phyloP scores from a whole-genome alignment of 257 asterid genomes.

The Salvia splendens region DNA sequence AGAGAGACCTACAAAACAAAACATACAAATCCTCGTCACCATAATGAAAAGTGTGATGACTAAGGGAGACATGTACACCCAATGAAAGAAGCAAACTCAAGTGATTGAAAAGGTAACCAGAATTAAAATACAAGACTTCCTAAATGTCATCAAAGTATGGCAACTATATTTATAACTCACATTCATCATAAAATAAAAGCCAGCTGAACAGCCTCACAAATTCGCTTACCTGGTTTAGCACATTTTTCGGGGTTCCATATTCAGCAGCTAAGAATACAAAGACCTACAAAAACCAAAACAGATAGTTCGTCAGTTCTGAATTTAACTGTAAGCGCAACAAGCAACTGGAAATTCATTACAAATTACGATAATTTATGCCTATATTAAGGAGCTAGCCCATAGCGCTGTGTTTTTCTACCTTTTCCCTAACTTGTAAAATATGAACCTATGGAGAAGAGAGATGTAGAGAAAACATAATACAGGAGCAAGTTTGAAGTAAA shows the following conservation, averaged over 20 bases:
- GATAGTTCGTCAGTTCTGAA: conserved; percentile 13
- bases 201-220: conserved; percentile 20
- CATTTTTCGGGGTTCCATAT: conserved; percentile 78
- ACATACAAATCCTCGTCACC: background rate
- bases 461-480: background rate
- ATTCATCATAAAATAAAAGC: background rate
- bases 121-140: background rate
- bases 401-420: background rate
- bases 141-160: conserved; percentile 1
- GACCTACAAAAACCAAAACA: conserved; percentile 58
- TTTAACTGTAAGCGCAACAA: conserved; percentile 12
- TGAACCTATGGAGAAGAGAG: background rate
- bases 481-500: background rate
- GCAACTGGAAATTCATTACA: conserved; percentile 17
- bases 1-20: conserved; percentile 61
- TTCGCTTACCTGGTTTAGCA: conserved; percentile 73
- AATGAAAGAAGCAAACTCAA: conserved; percentile 4
- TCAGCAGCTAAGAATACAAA: conserved; percentile 98
- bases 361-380: background rate
- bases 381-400: background rate
- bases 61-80: background rate
- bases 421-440: conserved; percentile 2
- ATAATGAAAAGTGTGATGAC: background rate
- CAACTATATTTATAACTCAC: conserved; percentile 16
- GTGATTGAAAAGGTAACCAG: background rate